These are phyloP conservation scores for Anastatica hierochuntica DNA, from an alignment of 345 rosid species.

Conservation along the genomic window DNA sequence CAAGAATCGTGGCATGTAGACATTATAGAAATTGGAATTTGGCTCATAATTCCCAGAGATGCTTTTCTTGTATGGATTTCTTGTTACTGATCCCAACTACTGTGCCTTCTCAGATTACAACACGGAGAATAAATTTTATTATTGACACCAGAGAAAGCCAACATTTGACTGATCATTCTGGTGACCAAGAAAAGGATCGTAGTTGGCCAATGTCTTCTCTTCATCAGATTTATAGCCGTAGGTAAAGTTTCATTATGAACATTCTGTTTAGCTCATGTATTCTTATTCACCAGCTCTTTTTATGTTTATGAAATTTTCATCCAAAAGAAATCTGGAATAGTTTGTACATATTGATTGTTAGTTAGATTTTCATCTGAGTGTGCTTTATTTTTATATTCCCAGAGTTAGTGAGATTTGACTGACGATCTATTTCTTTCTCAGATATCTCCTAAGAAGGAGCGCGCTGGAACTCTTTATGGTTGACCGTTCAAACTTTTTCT, in stretches of 20 bases:
- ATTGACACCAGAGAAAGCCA: constrained; percentile 50
- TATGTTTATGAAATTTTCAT: not conserved
- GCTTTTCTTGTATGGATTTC: constrained; percentile 9
- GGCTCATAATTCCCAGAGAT: not conserved
- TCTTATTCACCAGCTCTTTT: not conserved
- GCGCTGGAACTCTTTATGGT: constrained; percentile 95
- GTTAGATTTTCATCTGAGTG: constrained; percentile 4
- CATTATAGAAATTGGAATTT: not conserved
- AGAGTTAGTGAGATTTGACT: constrained; percentile 8
- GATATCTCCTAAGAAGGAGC: constrained; percentile 93
- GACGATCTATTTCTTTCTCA: constrained; percentile 25
- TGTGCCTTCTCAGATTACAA: constrained; percentile 58
- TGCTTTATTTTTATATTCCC: not conserved
- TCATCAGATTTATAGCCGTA: constrained; percentile 91
- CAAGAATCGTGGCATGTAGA: constrained; percentile 14
- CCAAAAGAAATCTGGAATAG: not conserved
- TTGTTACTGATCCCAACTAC: constrained; percentile 8
- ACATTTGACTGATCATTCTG: constrained; percentile 28
- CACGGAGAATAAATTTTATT: constrained; percentile 83
- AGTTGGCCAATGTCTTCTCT: constrained; percentile 86
- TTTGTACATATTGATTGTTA: not conserved
- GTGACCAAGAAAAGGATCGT: constrained; percentile 63
- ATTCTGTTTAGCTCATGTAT: constrained; percentile 1
- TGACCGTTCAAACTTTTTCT: constrained; percentile 92
- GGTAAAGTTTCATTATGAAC: constrained; percentile 37